These are phyloP conservation scores for Manihot esculenta DNA, from an alignment of 441 rosid genomes.

Conservation along the genomic window DNA sequence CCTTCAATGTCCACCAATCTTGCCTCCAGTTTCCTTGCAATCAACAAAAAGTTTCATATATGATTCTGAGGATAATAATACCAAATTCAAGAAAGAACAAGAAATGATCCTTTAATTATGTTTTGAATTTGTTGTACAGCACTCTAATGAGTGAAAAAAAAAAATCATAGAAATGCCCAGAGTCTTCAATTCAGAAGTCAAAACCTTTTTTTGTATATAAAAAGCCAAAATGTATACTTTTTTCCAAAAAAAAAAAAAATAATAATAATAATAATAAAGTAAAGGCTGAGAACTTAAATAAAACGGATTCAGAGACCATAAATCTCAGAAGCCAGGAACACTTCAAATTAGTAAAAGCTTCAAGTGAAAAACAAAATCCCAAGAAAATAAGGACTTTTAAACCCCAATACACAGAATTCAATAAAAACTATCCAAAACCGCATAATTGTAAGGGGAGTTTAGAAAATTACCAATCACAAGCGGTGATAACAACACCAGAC, in stretches of 20 bases:
- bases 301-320: not conserved
- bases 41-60: not conserved
- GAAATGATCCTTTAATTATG: not conserved
- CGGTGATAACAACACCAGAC: slow-evolving; percentile 81
- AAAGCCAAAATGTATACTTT: not conserved
- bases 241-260: too few relatives aligned
- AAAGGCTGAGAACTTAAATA: not conserved
- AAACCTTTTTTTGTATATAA: not conserved
- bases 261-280: too few relatives aligned
- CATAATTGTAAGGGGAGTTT: not conserved
- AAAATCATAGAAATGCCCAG: not conserved
- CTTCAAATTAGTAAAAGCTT: not conserved
- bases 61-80: not conserved
- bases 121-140: not conserved
- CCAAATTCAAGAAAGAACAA: not conserved
- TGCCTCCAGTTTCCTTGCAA: not conserved
- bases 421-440: not conserved
- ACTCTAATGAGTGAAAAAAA: not conserved
- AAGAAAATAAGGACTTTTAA: not conserved
- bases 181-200: not conserved
- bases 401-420: not conserved
- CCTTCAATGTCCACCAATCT: too few relatives aligned
- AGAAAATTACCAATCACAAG: slow-evolving; percentile 63
- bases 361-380: not conserved
- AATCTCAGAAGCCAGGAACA: not conserved